Base-by-base conservation (phyloP, 2,329 filamentous ascomycete species). In the Mariannaea elegans region DNA sequence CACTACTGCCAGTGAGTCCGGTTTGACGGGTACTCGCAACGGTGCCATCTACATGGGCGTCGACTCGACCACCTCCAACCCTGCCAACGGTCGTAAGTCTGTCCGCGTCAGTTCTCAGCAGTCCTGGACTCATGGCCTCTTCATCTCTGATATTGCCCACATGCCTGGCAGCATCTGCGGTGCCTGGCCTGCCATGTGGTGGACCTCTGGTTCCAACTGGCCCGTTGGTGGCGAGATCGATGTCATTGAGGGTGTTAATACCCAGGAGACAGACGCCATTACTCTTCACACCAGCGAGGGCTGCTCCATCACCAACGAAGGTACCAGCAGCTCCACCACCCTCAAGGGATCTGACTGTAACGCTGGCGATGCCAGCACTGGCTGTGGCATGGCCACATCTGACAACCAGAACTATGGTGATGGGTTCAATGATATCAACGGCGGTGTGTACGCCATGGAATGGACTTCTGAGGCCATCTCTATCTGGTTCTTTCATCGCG, bases 401-500 rank as follows among this genome's bases (percentile, higher is more conserved):
- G 78, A 84, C 67, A 81, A 82, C 48, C 73, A 80, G 42, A 85
- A 83, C 65, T 91, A 88, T 66, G 90, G 90, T 13, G 78, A 84
- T 23, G 86, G 84, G 7, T 93, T 96, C 81, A 95, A 95, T 76
- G 78, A 78, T 21, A 83, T 77, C 29, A 83, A 84, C 9, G 91
- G 91, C 21, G 91, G 90, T 36, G 82, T 93, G 44, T 93, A 90
- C 69, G 90, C 87, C 31, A 86, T 89, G 56, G 88, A 93, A 75
- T 97, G 93, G 91, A 92, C 90, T 2, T 82, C 84, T 27, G 73
- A 84, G 0, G 82, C 82, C 63, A 95, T 98, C 75, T 84, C 84
- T 38, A 82, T 97, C 65, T 97, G 88, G 86, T 94, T 92, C 83
- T 97, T 97, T 77, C 82, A 88, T 0, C 89, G 91, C 60, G 75